Evolutionary conservation across 768 basidiomycete genomes (phyloP).

Genomic region (Podaxis sp.): DNA sequence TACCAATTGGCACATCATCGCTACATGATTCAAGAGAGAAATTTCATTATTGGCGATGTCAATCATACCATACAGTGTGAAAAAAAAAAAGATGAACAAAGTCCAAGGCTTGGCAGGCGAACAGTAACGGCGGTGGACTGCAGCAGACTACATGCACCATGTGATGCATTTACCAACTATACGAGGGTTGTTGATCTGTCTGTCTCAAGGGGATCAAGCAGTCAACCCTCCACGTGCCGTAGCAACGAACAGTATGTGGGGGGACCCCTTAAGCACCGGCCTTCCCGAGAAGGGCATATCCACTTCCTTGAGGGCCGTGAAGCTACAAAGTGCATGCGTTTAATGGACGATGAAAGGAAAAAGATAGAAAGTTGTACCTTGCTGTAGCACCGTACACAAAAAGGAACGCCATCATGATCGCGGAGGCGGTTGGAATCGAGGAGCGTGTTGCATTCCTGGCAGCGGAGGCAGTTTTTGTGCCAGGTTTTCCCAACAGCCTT

Average conservation of each 20-base stretch:
- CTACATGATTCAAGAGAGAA: not conserved
- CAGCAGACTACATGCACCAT: not conserved
- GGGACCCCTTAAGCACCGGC: slow-evolving; percentile 26
- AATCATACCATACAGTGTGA: not conserved
- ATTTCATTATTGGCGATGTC: not conserved
- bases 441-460: slow-evolving; percentile 62
- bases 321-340: slow-evolving; percentile 36
- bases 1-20: not conserved
- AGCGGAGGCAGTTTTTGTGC: slow-evolving; percentile 78
- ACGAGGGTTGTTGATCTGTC: not conserved
- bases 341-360: not conserved
- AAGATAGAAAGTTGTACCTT: slow-evolving; percentile 40
- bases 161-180: not conserved
- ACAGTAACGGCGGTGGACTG: not conserved
- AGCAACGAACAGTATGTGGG: not conserved
- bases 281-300: slow-evolving; percentile 67
- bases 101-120: not conserved
- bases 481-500: slow-evolving; percentile 81
- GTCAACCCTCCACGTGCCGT: not conserved
- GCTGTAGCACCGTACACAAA: slow-evolving; percentile 71
- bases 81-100: not conserved
- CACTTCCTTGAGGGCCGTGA: slow-evolving; percentile 70
- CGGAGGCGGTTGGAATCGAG: slow-evolving; percentile 73
- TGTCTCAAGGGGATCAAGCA: not conserved
- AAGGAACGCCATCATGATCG: slow-evolving; percentile 72